phyloP scores from a whole-genome alignment of 345 rosid species.

The Fremontodendron californicum region DNA sequence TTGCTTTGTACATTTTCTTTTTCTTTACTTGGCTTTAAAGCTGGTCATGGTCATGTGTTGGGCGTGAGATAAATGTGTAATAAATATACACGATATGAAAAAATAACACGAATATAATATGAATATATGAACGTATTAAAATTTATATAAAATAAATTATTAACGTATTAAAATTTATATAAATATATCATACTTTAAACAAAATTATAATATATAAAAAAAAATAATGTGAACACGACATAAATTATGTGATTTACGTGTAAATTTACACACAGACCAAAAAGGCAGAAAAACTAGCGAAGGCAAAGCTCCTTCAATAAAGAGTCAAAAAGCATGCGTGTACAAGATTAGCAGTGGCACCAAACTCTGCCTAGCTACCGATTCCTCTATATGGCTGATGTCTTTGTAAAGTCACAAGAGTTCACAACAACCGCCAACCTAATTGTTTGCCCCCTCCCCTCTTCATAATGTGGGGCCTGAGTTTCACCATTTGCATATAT shows the following conservation, averaged over 20 bases:
- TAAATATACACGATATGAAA: too few relatives aligned
- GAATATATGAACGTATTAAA: too few relatives aligned
- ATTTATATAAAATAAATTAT: too few relatives aligned
- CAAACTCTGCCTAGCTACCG: not conserved
- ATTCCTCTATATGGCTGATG: not conserved
- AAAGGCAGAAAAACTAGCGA: too few relatives aligned
- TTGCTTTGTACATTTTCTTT: not conserved
- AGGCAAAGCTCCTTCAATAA: not conserved
- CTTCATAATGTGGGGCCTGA: not conserved
- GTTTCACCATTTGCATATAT: too few relatives aligned
- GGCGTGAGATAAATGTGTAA: conserved; percentile 18
- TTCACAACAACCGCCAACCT: conserved; percentile 29
- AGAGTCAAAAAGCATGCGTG: not conserved
- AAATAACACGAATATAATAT: too few relatives aligned
- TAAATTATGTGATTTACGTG: too few relatives aligned
- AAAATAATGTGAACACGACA: too few relatives aligned
- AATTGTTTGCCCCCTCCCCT: not conserved
- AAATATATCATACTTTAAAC: too few relatives aligned
- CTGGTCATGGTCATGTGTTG: conserved; percentile 30
- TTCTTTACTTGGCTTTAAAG: conserved; percentile 58
- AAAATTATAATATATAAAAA: too few relatives aligned
- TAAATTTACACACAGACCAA: not conserved
- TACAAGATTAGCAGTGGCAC: not conserved
- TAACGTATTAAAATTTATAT: too few relatives aligned
- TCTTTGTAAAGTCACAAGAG: not conserved